Base-by-base conservation (phyloP, 768 basidiomycete species). In the Lactarius sanguifluus region DNA sequence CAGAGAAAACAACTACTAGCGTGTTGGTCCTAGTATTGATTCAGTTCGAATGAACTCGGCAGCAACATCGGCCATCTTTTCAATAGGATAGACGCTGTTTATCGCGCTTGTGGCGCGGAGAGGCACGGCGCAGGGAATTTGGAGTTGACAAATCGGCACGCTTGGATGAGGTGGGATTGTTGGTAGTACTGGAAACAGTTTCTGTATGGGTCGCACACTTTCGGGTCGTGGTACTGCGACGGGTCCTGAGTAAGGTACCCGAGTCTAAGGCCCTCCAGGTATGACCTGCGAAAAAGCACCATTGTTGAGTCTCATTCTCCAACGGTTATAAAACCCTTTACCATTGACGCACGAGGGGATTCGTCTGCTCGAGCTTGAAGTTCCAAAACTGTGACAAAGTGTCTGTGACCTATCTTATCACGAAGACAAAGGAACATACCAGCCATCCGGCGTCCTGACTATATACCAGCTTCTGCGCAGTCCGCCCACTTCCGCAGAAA, bases 401-500 rank as follows among this genome's bases (percentile, higher is more conserved):
- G 43, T 56, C 6, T 12, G 25, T 23, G 10, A 3, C 3, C 40
- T 5, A 64, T 20, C 12, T 5, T 54, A 34, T 15, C 5, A 1
- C 9, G 45, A 34, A 36, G 18, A 23, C 7, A 16, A 34, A 34
- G 28, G 56, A 3, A 79, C 86, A 76, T 69, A 88, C 87, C 50
- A 90, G 80, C 88, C 88, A 90, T 32, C 89, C 89, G 2, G 81
- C 80, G 40, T 81, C 80, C 66, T 87, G 75, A 62, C 81, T 80
- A 61, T 90, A 90, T 1, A 82, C 79, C 45, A 85, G 75, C 73
- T 91, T 91, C 75, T 91, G 89, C 30, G 89, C 87, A n/a, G 70
- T 91, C 90, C 13, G 88, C 89, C 89, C 89, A 90, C 71, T 87
- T 76, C 64, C 59, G 67, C 52, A 90, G 74, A 78, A 91, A 90